Evolutionary conservation across 768 basidiomycete genomes (phyloP).

Genomic region (Mycena maculata): DNA sequence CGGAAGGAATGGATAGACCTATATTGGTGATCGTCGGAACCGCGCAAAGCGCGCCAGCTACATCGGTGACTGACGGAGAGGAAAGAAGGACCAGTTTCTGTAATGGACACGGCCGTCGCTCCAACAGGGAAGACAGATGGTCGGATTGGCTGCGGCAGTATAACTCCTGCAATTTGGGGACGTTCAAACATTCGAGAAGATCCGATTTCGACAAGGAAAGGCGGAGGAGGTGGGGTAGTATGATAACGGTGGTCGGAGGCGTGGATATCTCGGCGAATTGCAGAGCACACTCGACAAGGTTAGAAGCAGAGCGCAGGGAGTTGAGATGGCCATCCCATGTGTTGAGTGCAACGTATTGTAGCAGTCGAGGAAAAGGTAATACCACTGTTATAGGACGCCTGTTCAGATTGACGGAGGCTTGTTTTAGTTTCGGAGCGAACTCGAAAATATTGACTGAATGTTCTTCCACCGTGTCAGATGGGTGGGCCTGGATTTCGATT

Average conservation of each 20-base stretch:
- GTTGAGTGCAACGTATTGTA: neutral
- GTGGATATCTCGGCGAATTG: neutral
- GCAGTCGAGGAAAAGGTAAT: constrained; percentile 8
- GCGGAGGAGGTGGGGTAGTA: constrained; percentile 7
- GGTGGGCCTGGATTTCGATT: neutral
- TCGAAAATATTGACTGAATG: neutral
- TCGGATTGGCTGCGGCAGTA: neutral
- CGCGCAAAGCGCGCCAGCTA: neutral
- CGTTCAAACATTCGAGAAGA: constrained; percentile 8
- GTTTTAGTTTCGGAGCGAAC: neutral
- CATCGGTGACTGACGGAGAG: neutral
- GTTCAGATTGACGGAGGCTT: neutral
- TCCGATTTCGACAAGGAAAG: neutral
- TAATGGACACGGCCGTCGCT: neutral
- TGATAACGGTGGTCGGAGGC: neutral
- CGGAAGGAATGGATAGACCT: neutral
- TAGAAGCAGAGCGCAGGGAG: neutral
- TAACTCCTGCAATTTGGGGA: constrained; percentile 10
- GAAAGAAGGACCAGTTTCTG: constrained; percentile 7
- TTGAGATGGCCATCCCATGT: neutral
- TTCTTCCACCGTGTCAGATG: neutral
- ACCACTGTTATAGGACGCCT: neutral
- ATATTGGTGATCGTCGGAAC: constrained; percentile 7
- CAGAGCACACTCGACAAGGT: constrained; percentile 16
- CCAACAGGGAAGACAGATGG: neutral